Evolutionary conservation across 2,329 filamentous ascomycete species (phyloP).

Genomic region (Helotiales sp.): DNA sequence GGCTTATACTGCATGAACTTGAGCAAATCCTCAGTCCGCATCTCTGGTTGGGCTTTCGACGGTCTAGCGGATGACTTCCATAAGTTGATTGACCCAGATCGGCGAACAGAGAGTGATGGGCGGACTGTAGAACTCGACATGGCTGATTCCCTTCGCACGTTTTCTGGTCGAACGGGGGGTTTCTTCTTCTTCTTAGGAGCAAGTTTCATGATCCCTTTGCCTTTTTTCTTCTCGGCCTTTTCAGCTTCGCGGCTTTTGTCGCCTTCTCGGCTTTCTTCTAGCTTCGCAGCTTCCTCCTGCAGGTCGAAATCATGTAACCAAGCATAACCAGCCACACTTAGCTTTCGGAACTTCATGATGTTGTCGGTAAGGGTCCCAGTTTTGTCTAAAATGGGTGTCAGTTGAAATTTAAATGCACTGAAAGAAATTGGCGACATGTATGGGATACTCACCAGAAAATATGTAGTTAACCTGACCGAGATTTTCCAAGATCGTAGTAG

Average conservation of each 20-base stretch:
- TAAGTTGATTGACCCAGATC: slow-evolving; percentile 33
- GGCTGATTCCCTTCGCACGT: background rate
- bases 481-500: slow-evolving; percentile 91
- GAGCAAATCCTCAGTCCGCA: slow-evolving; percentile 75
- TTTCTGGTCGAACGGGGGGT: slow-evolving; percentile 1
- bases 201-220: slow-evolving; percentile 31
- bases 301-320: slow-evolving; percentile 82
- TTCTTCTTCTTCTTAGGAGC: slow-evolving; percentile 30
- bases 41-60: slow-evolving; percentile 55
- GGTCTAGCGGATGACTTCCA: slow-evolving; percentile 42
- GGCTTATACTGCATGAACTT: slow-evolving; percentile 78
- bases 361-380: slow-evolving; percentile 95
- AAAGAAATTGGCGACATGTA: background rate
- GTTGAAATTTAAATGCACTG: background rate
- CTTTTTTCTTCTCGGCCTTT: slow-evolving; percentile 32
- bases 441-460: slow-evolving; percentile 60
- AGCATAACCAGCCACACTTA: slow-evolving; percentile 86
- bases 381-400: slow-evolving; percentile 63
- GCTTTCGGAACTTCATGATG: slow-evolving; percentile 91
- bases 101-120: slow-evolving; percentile 21
- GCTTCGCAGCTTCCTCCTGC: slow-evolving; percentile 37
- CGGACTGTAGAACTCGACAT: slow-evolving; percentile 15
- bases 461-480: slow-evolving; percentile 88
- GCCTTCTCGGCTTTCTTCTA: slow-evolving; percentile 14
- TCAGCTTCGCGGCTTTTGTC: slow-evolving; percentile 14